phyloP scores from a whole-genome alignment of 305 asterid genomes.

The Withania somnifera region DNA sequence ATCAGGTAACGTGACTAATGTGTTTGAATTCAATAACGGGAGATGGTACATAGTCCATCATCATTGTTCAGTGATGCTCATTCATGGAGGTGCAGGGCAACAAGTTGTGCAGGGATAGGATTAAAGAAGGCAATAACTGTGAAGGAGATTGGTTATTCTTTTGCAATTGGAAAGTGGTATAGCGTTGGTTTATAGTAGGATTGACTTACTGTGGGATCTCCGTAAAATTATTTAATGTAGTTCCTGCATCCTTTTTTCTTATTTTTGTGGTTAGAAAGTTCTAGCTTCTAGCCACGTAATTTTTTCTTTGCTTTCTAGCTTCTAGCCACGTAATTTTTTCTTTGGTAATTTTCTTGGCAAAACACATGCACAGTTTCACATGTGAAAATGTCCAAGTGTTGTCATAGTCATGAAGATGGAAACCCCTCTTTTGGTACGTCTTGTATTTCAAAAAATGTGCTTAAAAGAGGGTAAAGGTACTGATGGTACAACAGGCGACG shows the following conservation, averaged over 20 bases:
- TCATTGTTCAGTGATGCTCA: slow-evolving; percentile 61
- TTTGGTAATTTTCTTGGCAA: neutral
- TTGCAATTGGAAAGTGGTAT: neutral
- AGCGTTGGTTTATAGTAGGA: slow-evolving; percentile 2
- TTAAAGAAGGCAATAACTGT: neutral
- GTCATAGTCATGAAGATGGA: neutral
- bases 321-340: slow-evolving; percentile 3
- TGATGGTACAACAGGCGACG: neutral
- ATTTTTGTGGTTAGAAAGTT: neutral
- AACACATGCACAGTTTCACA: neutral
- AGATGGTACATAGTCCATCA: slow-evolving; percentile 98
- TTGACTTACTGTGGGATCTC: neutral
- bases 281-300: slow-evolving; percentile 2
- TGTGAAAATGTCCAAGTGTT: neutral
- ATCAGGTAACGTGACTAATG: slow-evolving; percentile 53
- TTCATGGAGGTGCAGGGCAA: slow-evolving; percentile 43
- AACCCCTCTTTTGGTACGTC: neutral
- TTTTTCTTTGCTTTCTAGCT: too few relatives aligned
- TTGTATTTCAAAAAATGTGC: neutral
- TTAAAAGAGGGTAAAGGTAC: too few relatives aligned
- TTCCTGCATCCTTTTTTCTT: neutral
- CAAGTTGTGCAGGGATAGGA: slow-evolving; percentile 38
- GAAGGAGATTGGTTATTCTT: slow-evolving; percentile 7
- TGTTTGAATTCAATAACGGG: slow-evolving; percentile 67
- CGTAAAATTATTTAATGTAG: neutral